These are phyloP conservation scores for Lomentospora prolificans DNA, from an alignment of 2,329 filamentous ascomycete species.

Conservation along the genomic window DNA sequence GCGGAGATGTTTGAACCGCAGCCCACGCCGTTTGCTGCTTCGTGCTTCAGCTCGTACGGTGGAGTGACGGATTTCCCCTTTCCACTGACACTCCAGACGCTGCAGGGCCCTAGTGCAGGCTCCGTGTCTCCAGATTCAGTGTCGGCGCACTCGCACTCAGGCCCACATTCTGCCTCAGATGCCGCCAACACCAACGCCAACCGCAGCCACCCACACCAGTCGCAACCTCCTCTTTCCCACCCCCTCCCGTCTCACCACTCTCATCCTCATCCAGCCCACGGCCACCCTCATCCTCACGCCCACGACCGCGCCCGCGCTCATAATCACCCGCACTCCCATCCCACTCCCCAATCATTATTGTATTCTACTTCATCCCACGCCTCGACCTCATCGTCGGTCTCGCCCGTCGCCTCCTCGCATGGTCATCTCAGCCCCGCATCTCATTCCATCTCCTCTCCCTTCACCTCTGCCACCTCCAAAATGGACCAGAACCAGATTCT, in stretches of 20 bases:
- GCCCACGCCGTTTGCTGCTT: slow-evolving; percentile 36
- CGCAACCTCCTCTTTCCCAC: slow-evolving; percentile 8
- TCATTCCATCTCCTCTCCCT: slow-evolving; percentile 6
- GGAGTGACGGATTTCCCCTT: slow-evolving; percentile 9
- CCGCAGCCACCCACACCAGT: background rate
- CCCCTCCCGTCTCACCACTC: slow-evolving; percentile 3
- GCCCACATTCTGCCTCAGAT: background rate
- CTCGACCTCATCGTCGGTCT: slow-evolving; percentile 10
- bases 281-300: background rate
- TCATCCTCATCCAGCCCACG: slow-evolving; percentile 5
- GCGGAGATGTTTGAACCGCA: slow-evolving; percentile 46
- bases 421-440: slow-evolving; percentile 6
- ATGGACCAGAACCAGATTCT: slow-evolving; percentile 4
- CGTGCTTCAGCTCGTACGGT: slow-evolving; percentile 20
- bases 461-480: background rate
- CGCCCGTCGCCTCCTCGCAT: slow-evolving; percentile 6
- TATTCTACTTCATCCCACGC: slow-evolving; percentile 4
- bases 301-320: slow-evolving; percentile 7
- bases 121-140: slow-evolving; percentile 3
- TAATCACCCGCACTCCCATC: slow-evolving; percentile 2
- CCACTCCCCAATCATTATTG: slow-evolving; percentile 10
- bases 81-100: slow-evolving; percentile 5
- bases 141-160: background rate
- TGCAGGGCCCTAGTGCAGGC: background rate
- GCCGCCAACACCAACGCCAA: slow-evolving; percentile 5